A percentile compares a stretch with the other conserved stretches of the same genome.
phyloP scores from a whole-genome alignment of 345 rosid genomes.

The Eutrema yunnanense region DNA sequence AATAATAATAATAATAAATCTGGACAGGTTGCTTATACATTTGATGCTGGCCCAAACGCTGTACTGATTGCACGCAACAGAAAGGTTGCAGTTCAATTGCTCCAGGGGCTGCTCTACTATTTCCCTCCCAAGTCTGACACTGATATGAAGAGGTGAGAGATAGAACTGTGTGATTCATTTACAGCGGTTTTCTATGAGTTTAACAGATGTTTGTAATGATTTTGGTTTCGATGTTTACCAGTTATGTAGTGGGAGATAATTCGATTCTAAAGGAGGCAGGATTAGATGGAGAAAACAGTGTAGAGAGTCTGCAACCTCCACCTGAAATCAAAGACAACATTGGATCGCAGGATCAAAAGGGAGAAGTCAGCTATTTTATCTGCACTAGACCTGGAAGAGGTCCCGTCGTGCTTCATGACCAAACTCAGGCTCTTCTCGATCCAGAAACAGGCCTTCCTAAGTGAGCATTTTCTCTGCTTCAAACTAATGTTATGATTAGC shows the following conservation, averaged over 20 bases:
- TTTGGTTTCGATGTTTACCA: conserved; percentile 27
- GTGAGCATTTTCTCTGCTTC: conserved; percentile 19
- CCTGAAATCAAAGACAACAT: conserved; percentile 37
- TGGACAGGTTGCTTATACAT: conserved; percentile 89
- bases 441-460: conserved; percentile 69
- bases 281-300: conserved; percentile 45
- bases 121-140: conserved; percentile 81
- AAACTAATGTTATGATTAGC: not conserved
- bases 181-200: not conserved
- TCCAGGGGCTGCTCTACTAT: conserved; percentile 73
- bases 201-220: not conserved
- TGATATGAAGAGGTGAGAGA: conserved; percentile 57
- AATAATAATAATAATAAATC: not conserved
- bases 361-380: conserved; percentile 83
- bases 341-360: conserved; percentile 51
- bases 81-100: conserved; percentile 65
- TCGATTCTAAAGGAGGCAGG: conserved; percentile 82
- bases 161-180: not conserved
- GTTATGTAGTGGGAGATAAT: conserved; percentile 83
- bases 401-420: conserved; percentile 57
- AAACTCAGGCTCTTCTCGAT: conserved; percentile 63
- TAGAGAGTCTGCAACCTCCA: conserved; percentile 44
- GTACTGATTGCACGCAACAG: conserved; percentile 79
- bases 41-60: conserved; percentile 98
- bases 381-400: conserved; percentile 91